Evolutionary conservation across 208 protist genomes (phyloP).

Genomic region (Leishmania major): DNA sequence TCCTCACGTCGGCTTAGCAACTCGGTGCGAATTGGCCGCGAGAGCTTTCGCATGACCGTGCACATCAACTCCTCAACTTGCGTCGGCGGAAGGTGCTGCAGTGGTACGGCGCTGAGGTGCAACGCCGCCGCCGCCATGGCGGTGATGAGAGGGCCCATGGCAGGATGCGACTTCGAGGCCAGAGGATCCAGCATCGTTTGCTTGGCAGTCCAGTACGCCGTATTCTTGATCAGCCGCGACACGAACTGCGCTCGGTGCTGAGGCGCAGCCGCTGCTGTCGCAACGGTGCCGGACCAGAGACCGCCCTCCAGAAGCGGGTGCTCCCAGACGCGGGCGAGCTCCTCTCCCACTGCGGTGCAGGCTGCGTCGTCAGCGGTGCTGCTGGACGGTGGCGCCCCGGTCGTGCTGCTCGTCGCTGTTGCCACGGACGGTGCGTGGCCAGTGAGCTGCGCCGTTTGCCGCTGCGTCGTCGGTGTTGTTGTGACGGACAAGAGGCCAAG

Average conservation of each 20-base stretch:
- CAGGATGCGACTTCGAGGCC: constrained; percentile 12
- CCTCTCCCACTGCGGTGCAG: constrained; percentile 2
- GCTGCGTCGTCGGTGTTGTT: constrained; percentile 22
- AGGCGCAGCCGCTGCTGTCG: neutral
- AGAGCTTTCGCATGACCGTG: constrained; percentile 18
- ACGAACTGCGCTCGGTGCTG: constrained; percentile 6
- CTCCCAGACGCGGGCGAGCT: constrained; percentile 17
- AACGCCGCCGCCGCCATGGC: constrained; percentile 29
- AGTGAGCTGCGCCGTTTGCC: constrained; percentile 21
- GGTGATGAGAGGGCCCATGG: constrained; percentile 30
- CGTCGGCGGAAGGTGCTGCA: constrained; percentile 9
- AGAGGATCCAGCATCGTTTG: constrained; percentile 33
- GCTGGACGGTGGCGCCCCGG: neutral
- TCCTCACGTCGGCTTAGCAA: constrained; percentile 24
- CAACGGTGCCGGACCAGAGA: neutral
- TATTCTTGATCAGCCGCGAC: constrained; percentile 18
- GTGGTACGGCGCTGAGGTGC: constrained; percentile 34
- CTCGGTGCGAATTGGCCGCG: constrained; percentile 29
- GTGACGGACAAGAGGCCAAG: constrained; percentile 31
- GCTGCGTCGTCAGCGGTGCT: neutral
- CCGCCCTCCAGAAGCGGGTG: constrained; percentile 32
- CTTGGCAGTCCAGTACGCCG: constrained; percentile 29
- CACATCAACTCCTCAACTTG: constrained; percentile 24
- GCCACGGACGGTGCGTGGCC: constrained; percentile 11
- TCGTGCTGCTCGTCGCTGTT: constrained; percentile 7